phyloP scores from a whole-genome alignment of 352 stramenopile genomes.

The Phytophthora pistaciae region DNA sequence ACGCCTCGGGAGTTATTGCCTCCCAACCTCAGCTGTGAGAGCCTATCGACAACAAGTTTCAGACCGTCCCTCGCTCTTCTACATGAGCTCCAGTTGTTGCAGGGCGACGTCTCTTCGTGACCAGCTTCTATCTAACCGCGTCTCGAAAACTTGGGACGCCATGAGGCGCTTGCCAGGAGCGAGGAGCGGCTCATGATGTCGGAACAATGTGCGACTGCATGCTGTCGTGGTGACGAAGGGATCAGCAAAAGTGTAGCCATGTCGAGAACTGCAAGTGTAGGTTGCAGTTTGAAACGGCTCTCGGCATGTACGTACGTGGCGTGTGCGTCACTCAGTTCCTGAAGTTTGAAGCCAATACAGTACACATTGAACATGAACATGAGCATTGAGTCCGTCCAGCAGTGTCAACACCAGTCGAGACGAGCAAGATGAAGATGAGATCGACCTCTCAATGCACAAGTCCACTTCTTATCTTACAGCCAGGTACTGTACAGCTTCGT shows the following conservation, averaged over 20 bases:
- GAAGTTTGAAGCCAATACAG: slow-evolving; percentile 10
- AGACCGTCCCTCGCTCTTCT: background rate
- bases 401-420: background rate
- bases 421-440: background rate
- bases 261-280: slow-evolving; percentile 36
- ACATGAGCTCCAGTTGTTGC: background rate
- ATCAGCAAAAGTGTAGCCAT: slow-evolving; percentile 25
- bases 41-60: no score
- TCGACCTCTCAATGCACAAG: background rate
- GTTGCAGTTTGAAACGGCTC: slow-evolving; percentile 34
- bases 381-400: background rate
- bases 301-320: background rate
- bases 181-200: slow-evolving; percentile 1
- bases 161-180: background rate
- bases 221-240: slow-evolving; percentile 12
- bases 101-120: slow-evolving; percentile 1
- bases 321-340: slow-evolving; percentile 1
- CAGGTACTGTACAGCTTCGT: background rate
- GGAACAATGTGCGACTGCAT: background rate
- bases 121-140: slow-evolving; percentile 1
- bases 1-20: background rate
- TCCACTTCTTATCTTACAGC: slow-evolving; percentile 2
- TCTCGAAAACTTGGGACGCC: background rate
- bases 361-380: no score
- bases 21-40: background rate